Evolutionary conservation across 2,329 filamentous ascomycete species (phyloP), one percentile per base, ranked within the genome.

Genomic region (Lomentospora prolificans): DNA sequence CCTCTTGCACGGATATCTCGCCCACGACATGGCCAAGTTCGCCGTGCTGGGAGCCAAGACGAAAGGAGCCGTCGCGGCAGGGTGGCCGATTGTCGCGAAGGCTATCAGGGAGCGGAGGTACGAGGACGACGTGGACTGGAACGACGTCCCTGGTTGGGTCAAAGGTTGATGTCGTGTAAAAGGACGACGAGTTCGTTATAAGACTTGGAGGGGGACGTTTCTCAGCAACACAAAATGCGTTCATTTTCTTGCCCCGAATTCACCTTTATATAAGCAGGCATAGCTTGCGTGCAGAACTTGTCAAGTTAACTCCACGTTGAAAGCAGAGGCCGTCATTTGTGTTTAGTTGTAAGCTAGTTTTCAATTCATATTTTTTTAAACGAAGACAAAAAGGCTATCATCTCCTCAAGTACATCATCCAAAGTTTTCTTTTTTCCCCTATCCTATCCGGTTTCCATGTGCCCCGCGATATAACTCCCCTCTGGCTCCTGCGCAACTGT

Each of bases 1-100:
- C 0, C 74, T 96, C 24, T 76, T 96, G 66, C 84, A 86, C 61
- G 92, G 91, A 1, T 96, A 91, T 64, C 79, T 96, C 27, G 88
- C 87, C 14, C 89, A 95, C 64, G 80, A 80, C 25, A 83, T 85
- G 64, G 79, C 80, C 46, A 84, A 87, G 51, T 90, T 96, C 64
- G 90, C 90, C 10, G 88, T 96, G 46, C 82, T 87, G 54, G 90
- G 91, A 2, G 84, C 87, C 24, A 86, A 85, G 73, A 78, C 78
- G 58, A 80, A 79, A 60, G 80, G 79, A 3, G 79, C 85, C 0
- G 69, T 89, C 19, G 75, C 75, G 31, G 86, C 86, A 1, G 89
- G 88, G 0, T 96, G 92, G 73, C 90, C 91, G 1, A 74, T 73
- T 46, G 82, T 89, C 1, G 90, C 85, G 78, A 76, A 82, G 57